Evolutionary conservation across 1,284 basidiomycete species (phyloP), one percentile per base, ranked within the genome.

Genomic region (Moesziomyces aphidis): DNA sequence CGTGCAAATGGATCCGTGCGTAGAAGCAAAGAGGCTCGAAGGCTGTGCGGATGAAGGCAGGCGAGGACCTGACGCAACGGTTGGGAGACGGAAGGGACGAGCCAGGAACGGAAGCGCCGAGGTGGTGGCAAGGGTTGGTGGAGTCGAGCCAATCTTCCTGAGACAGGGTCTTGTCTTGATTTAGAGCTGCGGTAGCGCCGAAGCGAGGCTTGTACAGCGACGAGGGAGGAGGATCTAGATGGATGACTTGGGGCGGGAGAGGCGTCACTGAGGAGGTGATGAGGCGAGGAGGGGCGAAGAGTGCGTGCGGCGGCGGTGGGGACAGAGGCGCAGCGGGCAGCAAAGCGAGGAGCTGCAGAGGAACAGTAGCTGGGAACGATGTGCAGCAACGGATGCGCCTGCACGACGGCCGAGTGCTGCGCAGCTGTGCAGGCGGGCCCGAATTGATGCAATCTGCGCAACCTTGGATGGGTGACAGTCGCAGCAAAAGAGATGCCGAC

Each of bases 161-260:
- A 69, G 49, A 55, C 51, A 62, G 65, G 65, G 59, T 57, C 34
- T 51, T 15, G 59, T 57, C 34, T 51, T n/a, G 65, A 42, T 42
- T 43, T 67, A 61, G 55, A 62, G 59, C 55, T 68, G 50, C 42
- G 48, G 59, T n/a, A n/a, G 19, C 53, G 65, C 65, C 50, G 60
- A 68, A 68, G 65, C 65, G 65, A 68, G 65, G 60, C 55, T 51
- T 68, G 65, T 60, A 62, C 48, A 62, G 60, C 49, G 36, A 26
- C 4, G 26, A 28, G 26, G 26, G 8, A 28, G 26, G 26, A 28
- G 26, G 26, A 28, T 28, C 26, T 8, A 28, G 26, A 28, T 34
- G 31, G 39, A 42, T 42, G 17, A 24, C n/a, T n/a, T n/a, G n/a
- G 8, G 19, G n/a, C 11, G 46, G 48, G 55, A 48, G 45, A 54